Percentiles rank a stretch among this genome's conserved stretches.
Conservation (phyloP, 2,329 filamentous ascomycete genomes). For the Cladosporium sp. region DNA sequence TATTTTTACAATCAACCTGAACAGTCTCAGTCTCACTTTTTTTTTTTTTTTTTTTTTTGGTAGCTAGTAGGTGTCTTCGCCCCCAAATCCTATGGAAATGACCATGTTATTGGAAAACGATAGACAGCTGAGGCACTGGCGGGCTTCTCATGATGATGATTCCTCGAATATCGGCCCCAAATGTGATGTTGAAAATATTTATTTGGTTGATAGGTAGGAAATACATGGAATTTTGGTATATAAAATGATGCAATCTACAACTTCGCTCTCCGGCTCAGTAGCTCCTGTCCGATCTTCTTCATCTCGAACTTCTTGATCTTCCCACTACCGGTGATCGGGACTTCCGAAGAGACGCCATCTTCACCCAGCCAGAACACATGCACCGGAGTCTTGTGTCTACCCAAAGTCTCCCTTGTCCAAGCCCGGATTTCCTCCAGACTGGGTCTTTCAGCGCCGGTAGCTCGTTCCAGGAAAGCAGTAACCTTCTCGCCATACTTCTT, state of each 20-base stretch:
- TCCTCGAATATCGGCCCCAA: no score
- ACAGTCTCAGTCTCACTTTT: no score
- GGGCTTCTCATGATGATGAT: no score
- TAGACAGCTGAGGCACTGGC: no score
- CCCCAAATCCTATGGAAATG: no score
- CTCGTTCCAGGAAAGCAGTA: constrained; percentile 32
- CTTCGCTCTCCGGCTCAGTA: constrained; percentile 6
- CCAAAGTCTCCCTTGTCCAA: constrained; percentile 36
- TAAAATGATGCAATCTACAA: background rate
- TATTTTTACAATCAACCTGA: no score
- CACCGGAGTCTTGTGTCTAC: constrained; percentile 52
- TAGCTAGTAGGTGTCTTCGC: no score
- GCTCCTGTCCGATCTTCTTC: constrained; percentile 18
- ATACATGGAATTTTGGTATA: no score
- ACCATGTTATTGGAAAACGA: no score
- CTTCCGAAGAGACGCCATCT: constrained; percentile 30
- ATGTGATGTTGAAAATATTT: no score
- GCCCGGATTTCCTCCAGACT: constrained; percentile 31
- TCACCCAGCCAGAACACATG: constrained; percentile 72
- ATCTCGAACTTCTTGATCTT: constrained; percentile 43
- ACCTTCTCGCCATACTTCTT: constrained; percentile 29
- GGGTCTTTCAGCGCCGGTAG: constrained; percentile 20
- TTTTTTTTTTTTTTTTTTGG: no score
- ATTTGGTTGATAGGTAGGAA: no score
- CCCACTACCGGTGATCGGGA: constrained; percentile 41